A percentile compares a stretch with the other conserved stretches of the same genome.
Conservation (phyloP, 805 yeast species). For the Ascoidea tarda region DNA sequence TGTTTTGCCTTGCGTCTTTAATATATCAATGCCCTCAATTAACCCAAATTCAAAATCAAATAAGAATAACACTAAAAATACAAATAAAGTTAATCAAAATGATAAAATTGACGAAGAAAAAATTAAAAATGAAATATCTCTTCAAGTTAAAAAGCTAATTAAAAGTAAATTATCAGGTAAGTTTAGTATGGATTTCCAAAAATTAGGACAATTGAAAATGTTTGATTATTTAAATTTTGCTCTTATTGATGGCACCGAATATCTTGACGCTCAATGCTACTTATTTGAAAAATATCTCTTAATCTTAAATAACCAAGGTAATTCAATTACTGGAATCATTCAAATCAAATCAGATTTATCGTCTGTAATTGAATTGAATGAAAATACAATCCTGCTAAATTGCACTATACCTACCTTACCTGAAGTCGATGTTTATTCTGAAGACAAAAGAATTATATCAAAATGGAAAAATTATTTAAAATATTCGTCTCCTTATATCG, state of each 20-base stretch:
- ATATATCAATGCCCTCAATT: constrained; percentile 2
- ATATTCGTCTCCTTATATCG: constrained; percentile 9
- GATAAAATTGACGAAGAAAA: neutral
- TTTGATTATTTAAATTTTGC: constrained; percentile 20
- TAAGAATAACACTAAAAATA: too few species aligned
- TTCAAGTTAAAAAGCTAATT: too few species aligned
- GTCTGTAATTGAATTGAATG: constrained; percentile 15
- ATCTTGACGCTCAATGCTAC: constrained; percentile 11
- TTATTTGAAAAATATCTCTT: constrained; percentile 22
- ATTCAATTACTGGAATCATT: constrained; percentile 26
- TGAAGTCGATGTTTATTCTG: constrained; percentile 24
- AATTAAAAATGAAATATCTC: neutral
- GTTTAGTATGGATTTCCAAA: constrained; percentile 3
- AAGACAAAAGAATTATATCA: constrained; percentile 18
- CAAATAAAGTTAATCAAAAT: too few species aligned
- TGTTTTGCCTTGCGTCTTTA: constrained; percentile 6
- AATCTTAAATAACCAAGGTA: constrained; percentile 11
- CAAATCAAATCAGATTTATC: constrained; percentile 22
- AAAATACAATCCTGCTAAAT: constrained; percentile 19
- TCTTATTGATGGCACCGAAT: neutral
- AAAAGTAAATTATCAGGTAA: too few species aligned
- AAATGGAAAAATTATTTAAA: constrained; percentile 27
- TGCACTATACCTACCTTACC: constrained; percentile 28
- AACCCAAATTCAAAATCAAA: neutral
- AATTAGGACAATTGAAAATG: constrained; percentile 18